phyloP scores from a whole-genome alignment of 305 asterid genomes.

The Andrographis paniculata region DNA sequence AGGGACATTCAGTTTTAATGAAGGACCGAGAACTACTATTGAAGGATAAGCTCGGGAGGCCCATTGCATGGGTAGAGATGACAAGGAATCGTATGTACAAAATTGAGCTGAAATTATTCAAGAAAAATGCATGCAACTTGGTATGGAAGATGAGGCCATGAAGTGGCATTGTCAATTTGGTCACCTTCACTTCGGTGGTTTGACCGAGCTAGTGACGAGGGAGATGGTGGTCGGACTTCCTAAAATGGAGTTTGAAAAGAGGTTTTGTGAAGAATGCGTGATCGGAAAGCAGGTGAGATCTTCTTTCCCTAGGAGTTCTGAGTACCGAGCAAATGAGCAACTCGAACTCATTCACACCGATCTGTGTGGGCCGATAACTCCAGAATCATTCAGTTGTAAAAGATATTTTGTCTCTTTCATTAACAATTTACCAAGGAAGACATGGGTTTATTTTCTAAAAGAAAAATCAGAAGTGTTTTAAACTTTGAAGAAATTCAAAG shows the following conservation, averaged over 20 bases:
- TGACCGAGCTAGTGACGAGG: not conserved
- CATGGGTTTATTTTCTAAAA: not conserved
- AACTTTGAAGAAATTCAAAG: not conserved
- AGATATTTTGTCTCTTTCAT: conserved; percentile 3
- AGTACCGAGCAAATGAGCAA: not conserved
- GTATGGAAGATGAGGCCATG: not conserved
- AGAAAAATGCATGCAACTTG: conserved; percentile 3
- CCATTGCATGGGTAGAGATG: conserved; percentile 1
- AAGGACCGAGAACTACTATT: not conserved
- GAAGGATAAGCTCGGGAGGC: not conserved
- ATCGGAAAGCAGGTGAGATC: not conserved
- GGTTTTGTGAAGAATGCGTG: not conserved
- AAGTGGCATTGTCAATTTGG: not conserved
- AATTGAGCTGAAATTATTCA: not conserved
- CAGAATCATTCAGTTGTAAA: not conserved
- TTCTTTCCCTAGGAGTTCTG: not conserved
- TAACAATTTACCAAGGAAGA: not conserved
- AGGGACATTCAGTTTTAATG: not conserved
- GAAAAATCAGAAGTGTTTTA: not conserved
- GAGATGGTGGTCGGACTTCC: not conserved
- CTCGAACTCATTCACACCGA: not conserved
- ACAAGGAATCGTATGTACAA: not conserved
- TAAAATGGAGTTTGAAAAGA: not conserved
- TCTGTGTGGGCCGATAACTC: too few relatives aligned
- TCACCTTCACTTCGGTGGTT: not conserved